These are phyloP conservation scores for Calonectria multiphialidica DNA, from an alignment of 2,329 filamentous ascomycete species.

Conservation along the genomic window DNA sequence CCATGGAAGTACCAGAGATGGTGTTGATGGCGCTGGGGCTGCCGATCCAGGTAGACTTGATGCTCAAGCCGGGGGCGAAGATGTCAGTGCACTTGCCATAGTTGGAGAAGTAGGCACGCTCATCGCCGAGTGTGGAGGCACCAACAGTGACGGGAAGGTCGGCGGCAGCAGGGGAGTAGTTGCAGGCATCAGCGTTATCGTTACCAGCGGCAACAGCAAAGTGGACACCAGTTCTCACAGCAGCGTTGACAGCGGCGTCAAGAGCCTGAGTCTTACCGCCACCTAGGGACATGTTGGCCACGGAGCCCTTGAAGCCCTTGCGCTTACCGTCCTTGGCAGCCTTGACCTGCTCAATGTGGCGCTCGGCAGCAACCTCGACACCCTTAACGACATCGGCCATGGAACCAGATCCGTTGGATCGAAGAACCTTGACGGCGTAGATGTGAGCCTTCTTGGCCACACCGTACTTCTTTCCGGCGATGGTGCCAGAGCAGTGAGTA, in stretches of 20 bases:
- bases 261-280: slow-evolving; percentile 96
- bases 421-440: slow-evolving; percentile 97
- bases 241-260: slow-evolving; percentile 93
- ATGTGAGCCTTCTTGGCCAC: slow-evolving; percentile 99
- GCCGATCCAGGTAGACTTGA: slow-evolving; percentile 98
- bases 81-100: slow-evolving; percentile 99
- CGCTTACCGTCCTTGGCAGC: slow-evolving; percentile 87
- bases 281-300: slow-evolving; percentile 99
- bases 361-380: slow-evolving; percentile 91
- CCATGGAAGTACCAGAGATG: slow-evolving; percentile 99
- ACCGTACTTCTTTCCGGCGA: slow-evolving; percentile 98
- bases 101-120: slow-evolving; percentile 99
- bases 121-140: slow-evolving; percentile 91
- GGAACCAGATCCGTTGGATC: slow-evolving; percentile 95
- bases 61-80: slow-evolving; percentile 97
- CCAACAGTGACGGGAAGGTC: slow-evolving; percentile 94
- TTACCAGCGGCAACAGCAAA: slow-evolving; percentile 99
- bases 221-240: slow-evolving; percentile 91
- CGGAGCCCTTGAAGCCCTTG: slow-evolving; percentile 98
- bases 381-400: slow-evolving; percentile 99
- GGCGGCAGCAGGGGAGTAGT: slow-evolving; percentile 97
- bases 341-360: slow-evolving; percentile 81
- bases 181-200: slow-evolving; percentile 98
- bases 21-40: slow-evolving; percentile 97
- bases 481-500: slow-evolving; percentile 98